Conservation (phyloP, 495 filamentous ascomycete species). For the Aeminium ludgeri region DNA sequence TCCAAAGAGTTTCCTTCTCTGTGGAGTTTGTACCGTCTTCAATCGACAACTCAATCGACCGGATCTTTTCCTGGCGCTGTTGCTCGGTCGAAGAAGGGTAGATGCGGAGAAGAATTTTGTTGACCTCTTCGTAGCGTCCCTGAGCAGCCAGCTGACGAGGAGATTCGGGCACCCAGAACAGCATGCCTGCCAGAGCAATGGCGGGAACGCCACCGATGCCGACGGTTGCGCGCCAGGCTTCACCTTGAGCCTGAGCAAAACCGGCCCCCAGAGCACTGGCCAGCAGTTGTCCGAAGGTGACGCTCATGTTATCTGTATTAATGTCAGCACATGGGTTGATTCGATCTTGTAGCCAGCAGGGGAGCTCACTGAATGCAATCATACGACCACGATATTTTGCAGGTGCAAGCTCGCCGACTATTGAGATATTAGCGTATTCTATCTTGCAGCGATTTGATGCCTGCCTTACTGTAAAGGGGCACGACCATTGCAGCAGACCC, state of each 20-base stretch:
- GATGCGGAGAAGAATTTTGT: background rate
- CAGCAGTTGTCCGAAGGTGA: constrained; percentile 8
- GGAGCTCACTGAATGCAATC: constrained; percentile 11
- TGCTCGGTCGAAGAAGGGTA: constrained; percentile 4
- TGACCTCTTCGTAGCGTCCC: background rate
- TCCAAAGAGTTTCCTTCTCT: constrained; percentile 2
- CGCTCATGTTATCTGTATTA: constrained; percentile 4
- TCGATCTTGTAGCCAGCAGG: too few relatives aligned
- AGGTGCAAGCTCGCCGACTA: constrained; percentile 8
- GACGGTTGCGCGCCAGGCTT: constrained; percentile 9
- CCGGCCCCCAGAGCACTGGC: constrained; percentile 9
- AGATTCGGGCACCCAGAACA: constrained; percentile 5
- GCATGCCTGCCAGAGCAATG: constrained; percentile 4
- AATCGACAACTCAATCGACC: constrained; percentile 6
- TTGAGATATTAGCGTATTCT: too few relatives aligned
- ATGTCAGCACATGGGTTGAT: too few relatives aligned
- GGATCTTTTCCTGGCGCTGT: constrained; percentile 8
- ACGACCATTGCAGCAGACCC: constrained; percentile 4
- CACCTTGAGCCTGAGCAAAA: constrained; percentile 4
- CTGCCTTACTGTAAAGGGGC: constrained; percentile 31
- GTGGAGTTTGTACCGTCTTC: constrained; percentile 3
- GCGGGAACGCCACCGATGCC: constrained; percentile 7
- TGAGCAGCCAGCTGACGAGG: constrained; percentile 6
- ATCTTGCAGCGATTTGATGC: too few relatives aligned
- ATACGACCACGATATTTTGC: constrained; percentile 9